Base-by-base conservation (phyloP, 2,329 filamentous ascomycete genomes). In the Triangularia setosa region DNA sequence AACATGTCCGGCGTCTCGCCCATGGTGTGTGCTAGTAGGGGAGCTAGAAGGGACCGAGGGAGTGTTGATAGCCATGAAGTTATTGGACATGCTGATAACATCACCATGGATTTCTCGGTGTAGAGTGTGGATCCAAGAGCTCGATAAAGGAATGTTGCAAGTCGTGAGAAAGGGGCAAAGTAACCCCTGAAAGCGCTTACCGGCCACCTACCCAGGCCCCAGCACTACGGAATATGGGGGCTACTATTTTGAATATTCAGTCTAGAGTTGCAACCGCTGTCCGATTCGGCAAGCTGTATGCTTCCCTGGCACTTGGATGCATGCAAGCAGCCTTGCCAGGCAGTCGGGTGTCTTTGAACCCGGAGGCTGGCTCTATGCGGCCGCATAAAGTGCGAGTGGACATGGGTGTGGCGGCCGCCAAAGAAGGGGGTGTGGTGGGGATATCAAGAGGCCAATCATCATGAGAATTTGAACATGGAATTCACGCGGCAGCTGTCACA, bases 401-500 rank as follows among this genome's bases (percentile, higher is more conserved):
- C 23, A 54, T 16, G 8, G 21, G 24, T 54, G 48, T 52, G 21
- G 59, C 44, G 59, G 59, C 27, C 24, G 48, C 24, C 24, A 12
- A 11, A 9, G 24, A 52, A 24, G 52, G 44, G 25, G 60, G 60
- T 54, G 48, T 54, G 7, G 48, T 54, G 48, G 48, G 48, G 48
- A 25, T 30, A 54, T 4, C 11, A 24, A 54, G 24, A 54, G 12
- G 24, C 60, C 52, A 56, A 62, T 62, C 60, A 62, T 18, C 14
- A 28, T 53, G n/a, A 28, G 48, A 14, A 7, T 24, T 40, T 23
- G 35, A 18, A 40, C 4, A 40, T 4, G n/a, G 7, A 44, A 30
- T 25, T 57, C 30, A 55, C 55, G 48, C 55, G 55, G 61, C 55
- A 55, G 61, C 61, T 63, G 35, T 53, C 55, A 62, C 35, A 56